Percentiles rank a stretch among this genome's conserved stretches.
phyloP scores from a whole-genome alignment of 164 flowering plant genomes.

The Magnolia kwangsiensis region DNA sequence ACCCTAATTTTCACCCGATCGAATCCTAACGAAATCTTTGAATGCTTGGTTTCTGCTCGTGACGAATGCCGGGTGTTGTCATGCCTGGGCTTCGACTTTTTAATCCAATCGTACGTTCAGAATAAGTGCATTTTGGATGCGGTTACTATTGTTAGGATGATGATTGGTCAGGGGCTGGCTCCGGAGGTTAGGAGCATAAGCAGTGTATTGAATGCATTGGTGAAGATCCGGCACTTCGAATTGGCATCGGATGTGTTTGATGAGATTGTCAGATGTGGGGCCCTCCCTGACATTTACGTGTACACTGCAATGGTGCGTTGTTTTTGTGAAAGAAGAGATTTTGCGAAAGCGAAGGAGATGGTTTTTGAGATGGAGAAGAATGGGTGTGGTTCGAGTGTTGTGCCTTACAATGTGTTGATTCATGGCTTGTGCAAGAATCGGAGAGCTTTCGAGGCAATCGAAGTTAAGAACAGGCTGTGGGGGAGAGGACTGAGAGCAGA shows the following conservation, averaged over 20 bases:
- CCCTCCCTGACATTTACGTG: slow-evolving; percentile 51
- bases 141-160: slow-evolving; percentile 37
- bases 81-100: slow-evolving; percentile 62
- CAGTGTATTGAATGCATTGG: slow-evolving; percentile 57
- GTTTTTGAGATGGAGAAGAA: slow-evolving; percentile 41
- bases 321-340: slow-evolving; percentile 66
- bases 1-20: slow-evolving; percentile 46
- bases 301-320: slow-evolving; percentile 49
- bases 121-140: slow-evolving; percentile 46
- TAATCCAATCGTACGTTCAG: slow-evolving; percentile 56
- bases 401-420: slow-evolving; percentile 67
- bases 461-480: slow-evolving; percentile 49
- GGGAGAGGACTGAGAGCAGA: slow-evolving; percentile 57
- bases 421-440: slow-evolving; percentile 63
- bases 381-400: slow-evolving; percentile 47
- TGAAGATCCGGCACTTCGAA: slow-evolving; percentile 45
- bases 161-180: slow-evolving; percentile 36
- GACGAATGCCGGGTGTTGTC: slow-evolving; percentile 30
- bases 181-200: slow-evolving; percentile 71
- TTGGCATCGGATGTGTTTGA: slow-evolving; percentile 51
- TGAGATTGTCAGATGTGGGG: slow-evolving; percentile 35
- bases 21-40: slow-evolving; percentile 33
- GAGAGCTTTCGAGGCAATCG: slow-evolving; percentile 58
- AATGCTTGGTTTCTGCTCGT: slow-evolving; percentile 32
- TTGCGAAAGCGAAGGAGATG: slow-evolving; percentile 43